phyloP scores from a whole-genome alignment of 1,284 basidiomycete genomes.

The Moesziomyces parantarcticus region DNA sequence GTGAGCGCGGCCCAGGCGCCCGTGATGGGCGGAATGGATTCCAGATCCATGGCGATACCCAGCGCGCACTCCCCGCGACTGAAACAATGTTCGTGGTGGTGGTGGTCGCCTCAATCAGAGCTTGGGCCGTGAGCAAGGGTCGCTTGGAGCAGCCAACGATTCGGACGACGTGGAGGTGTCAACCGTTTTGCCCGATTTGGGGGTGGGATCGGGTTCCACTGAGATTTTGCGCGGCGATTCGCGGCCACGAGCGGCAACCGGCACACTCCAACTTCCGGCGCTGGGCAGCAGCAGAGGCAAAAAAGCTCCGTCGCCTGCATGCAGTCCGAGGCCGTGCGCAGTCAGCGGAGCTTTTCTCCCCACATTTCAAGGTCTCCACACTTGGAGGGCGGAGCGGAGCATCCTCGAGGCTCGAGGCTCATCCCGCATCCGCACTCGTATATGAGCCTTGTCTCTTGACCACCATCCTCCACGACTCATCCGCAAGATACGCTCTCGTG shows the following conservation, averaged over 20 bases:
- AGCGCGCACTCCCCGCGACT: too few species aligned
- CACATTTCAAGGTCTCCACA: too few species aligned
- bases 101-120: too few species aligned
- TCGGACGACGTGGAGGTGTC: not conserved
- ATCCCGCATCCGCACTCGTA: not conserved
- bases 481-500: too few species aligned
- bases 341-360: not conserved
- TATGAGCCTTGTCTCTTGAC: not conserved
- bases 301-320: not conserved
- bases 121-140: too few species aligned
- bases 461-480: not conserved
- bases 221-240: not conserved
- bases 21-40: conserved; percentile 62
- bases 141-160: too few species aligned
- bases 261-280: not conserved
- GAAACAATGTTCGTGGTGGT: not conserved
- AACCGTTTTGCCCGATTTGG: not conserved
- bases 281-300: not conserved
- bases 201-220: not conserved
- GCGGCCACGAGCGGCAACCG: not conserved
- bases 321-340: too few species aligned
- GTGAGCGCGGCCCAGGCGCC: conserved; percentile 53
- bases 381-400: too few species aligned
- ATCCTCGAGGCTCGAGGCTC: not conserved
- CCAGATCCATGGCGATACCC: conserved; percentile 56